phyloP scores from a whole-genome alignment of 1,284 basidiomycete species.

The Salmacisia buchloeana region DNA sequence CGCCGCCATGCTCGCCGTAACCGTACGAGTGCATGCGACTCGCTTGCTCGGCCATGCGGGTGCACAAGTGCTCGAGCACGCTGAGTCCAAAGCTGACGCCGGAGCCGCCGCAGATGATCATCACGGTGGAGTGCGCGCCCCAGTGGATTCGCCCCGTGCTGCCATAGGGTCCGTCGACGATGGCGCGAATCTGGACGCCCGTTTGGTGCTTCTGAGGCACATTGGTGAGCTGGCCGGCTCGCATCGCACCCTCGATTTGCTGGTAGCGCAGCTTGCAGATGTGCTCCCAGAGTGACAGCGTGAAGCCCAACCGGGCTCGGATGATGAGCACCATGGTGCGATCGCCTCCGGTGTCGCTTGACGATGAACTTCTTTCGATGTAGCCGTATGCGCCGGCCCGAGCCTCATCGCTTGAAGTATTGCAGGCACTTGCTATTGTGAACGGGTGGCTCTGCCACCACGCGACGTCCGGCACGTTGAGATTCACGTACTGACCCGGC shows the following conservation, averaged over 20 bases:
- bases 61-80: slow-evolving; percentile 66
- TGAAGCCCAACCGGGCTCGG: slow-evolving; percentile 71
- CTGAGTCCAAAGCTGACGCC: slow-evolving; percentile 72
- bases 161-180: slow-evolving; percentile 75
- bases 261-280: slow-evolving; percentile 22
- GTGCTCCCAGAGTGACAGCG: slow-evolving; percentile 65
- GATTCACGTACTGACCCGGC: slow-evolving; percentile 72
- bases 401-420: slow-evolving; percentile 42
- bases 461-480: slow-evolving; percentile 67
- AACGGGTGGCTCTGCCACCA: slow-evolving; percentile 72
- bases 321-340: slow-evolving; percentile 68
- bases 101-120: slow-evolving; percentile 72
- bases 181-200: slow-evolving; percentile 63
- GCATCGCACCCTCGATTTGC: slow-evolving; percentile 30
- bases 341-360: slow-evolving; percentile 22
- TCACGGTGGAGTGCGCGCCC: slow-evolving; percentile 60
- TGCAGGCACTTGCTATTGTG: slow-evolving; percentile 67
- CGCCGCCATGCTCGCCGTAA: neutral
- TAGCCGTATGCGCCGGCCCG: slow-evolving; percentile 29
- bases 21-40: neutral
- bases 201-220: slow-evolving; percentile 20
- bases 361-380: slow-evolving; percentile 24
- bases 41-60: slow-evolving; percentile 56
- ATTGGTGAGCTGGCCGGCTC: neutral
- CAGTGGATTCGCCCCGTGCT: slow-evolving; percentile 65